Evolutionary conservation across 257 asterid species (phyloP).

Genomic region (Coffea eugenioides): DNA sequence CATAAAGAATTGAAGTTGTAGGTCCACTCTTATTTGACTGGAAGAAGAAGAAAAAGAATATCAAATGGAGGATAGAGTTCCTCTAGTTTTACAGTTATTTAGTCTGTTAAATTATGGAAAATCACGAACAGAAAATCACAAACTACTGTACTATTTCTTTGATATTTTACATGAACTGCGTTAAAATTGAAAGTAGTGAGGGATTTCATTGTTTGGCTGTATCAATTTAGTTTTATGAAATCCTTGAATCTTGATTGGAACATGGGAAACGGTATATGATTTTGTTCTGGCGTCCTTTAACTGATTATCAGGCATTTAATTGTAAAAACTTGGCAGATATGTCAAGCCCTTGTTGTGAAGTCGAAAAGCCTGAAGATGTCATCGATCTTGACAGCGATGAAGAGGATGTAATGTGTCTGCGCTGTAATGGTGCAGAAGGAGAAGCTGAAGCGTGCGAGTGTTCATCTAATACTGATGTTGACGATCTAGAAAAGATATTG

Average conservation of each 20-base stretch:
- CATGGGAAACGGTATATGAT: not conserved
- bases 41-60: not conserved
- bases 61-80: not conserved
- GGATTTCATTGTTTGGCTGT: not conserved
- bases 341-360: slow-evolving; percentile 2
- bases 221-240: not conserved
- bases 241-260: not conserved
- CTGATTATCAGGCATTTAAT: slow-evolving; percentile 3
- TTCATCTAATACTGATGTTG: not conserved
- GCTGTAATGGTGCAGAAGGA: not conserved
- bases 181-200: not conserved
- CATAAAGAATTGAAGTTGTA: not conserved
- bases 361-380: not conserved
- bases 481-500: not conserved
- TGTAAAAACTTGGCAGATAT: not conserved
- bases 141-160: not conserved
- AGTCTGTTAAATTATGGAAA: not conserved
- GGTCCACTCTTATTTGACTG: not conserved
- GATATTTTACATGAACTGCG: not conserved
- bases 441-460: not conserved
- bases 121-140: not conserved
- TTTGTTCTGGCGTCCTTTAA: not conserved
- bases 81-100: not conserved
- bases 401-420: not conserved
- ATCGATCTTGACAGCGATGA: not conserved